Conservation (phyloP, 306 rosid genomes). For the Astragalus membranaceus region DNA sequence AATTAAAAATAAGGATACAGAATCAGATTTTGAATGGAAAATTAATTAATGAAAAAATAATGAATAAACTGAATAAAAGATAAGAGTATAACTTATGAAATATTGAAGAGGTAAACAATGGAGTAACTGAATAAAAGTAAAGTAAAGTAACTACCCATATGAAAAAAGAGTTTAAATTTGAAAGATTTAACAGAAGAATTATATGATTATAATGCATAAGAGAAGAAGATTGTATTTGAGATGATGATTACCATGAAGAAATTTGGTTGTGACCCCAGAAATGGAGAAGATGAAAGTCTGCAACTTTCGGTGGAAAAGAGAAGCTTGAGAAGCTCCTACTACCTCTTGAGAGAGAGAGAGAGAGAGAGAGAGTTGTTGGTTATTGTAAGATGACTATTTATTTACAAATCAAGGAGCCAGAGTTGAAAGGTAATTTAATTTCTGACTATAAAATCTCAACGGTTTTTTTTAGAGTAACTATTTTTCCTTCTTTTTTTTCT, state of each 20-base stretch:
- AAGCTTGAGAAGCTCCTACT: background rate
- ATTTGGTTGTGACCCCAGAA: background rate
- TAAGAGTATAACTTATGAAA: background rate
- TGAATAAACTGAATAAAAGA: background rate
- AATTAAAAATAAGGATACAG: background rate
- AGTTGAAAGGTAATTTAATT: background rate
- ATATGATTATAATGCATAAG: background rate
- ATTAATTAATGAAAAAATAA: background rate
- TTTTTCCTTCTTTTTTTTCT: background rate
- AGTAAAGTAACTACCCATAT: background rate
- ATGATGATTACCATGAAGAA: slow-evolving; percentile 25
- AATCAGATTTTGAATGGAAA: background rate
- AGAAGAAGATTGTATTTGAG: background rate
- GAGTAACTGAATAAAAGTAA: background rate
- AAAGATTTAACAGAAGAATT: background rate
- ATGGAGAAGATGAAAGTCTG: background rate
- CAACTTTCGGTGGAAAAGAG: slow-evolving; percentile 17
- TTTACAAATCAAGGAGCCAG: background rate
- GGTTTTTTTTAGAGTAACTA: background rate
- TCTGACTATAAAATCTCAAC: background rate
- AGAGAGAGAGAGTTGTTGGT: background rate
- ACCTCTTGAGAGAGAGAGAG: background rate
- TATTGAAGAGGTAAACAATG: background rate
- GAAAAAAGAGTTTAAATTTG: background rate
- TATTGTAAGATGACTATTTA: background rate